phyloP scores from a whole-genome alignment of 2,329 filamentous ascomycete genomes.

The Colletotrichum plurivorum region DNA sequence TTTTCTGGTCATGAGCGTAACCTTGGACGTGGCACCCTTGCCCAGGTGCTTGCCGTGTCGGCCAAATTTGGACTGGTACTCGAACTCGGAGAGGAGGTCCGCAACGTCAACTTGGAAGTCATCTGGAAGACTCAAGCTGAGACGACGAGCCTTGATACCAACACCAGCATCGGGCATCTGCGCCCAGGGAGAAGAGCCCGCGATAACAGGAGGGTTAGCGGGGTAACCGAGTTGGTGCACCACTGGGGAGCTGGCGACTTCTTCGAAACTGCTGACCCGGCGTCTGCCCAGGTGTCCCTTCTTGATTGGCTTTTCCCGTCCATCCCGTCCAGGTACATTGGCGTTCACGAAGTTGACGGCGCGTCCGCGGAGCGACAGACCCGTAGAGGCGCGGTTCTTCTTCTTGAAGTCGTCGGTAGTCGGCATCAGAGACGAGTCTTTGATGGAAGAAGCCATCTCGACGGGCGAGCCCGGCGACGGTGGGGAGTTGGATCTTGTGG shows the following conservation, averaged over 20 bases:
- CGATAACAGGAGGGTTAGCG: conserved; percentile 46
- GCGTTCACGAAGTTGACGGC: conserved; percentile 62
- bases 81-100: conserved; percentile 78
- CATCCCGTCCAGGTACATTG: conserved; percentile 43
- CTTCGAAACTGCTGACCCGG: conserved; percentile 67
- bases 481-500: conserved; percentile 64
- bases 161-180: conserved; percentile 78
- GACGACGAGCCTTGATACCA: conserved; percentile 82
- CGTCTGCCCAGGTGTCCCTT: conserved; percentile 45
- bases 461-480: conserved; percentile 64
- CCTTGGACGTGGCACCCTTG: conserved; percentile 86
- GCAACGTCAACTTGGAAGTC: conserved; percentile 80
- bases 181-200: conserved; percentile 66
- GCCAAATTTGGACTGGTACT: conserved; percentile 78
- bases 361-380: conserved; percentile 62
- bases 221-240: conserved; percentile 42
- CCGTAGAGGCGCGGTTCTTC: conserved; percentile 67
- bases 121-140: conserved; percentile 81
- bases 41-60: conserved; percentile 82
- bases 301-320: conserved; percentile 46
- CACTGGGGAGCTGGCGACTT: conserved; percentile 45
- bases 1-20: conserved; percentile 84
- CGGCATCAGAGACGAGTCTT: conserved; percentile 53
- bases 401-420: conserved; percentile 61
- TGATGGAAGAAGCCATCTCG: conserved; percentile 54